These are phyloP conservation scores for Chaetomiaceae sp. DNA, from an alignment of 2,329 filamentous ascomycete species.

Conservation along the genomic window DNA sequence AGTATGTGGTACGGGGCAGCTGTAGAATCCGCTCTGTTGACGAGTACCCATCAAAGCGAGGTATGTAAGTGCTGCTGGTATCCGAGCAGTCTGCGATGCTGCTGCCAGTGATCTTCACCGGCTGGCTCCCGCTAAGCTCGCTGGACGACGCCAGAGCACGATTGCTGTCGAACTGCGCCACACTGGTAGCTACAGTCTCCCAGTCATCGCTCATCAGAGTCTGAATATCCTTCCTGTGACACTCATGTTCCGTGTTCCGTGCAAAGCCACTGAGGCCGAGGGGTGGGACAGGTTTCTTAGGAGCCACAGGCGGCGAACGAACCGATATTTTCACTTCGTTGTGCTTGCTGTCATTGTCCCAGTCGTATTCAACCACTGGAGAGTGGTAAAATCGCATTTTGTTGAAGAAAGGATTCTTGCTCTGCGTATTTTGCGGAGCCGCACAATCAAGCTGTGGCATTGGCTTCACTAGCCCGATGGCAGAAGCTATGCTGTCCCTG, in stretches of 20 bases:
- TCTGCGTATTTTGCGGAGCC: conserved; percentile 12
- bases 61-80: conserved; percentile 27
- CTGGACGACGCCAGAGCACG: conserved; percentile 18
- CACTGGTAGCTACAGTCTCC: conserved; percentile 34
- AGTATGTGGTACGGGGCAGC: conserved; percentile 17
- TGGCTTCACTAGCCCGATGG: conserved; percentile 9
- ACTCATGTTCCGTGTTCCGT: not conserved
- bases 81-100: conserved; percentile 28
- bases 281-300: not conserved
- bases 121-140: conserved; percentile 6
- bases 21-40: conserved; percentile 28
- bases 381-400: conserved; percentile 11
- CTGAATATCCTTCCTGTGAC: not conserved
- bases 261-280: not conserved
- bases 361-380: conserved; percentile 3
- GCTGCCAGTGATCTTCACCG: conserved; percentile 21
- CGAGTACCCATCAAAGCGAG: conserved; percentile 20
- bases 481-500: conserved; percentile 21
- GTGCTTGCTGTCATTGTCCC: conserved; percentile 8
- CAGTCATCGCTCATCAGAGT: conserved; percentile 30
- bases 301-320: not conserved
- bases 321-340: conserved; percentile 22
- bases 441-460: not conserved
- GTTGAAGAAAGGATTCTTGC: conserved; percentile 15
- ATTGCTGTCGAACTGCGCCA: conserved; percentile 24